Percentiles rank a stretch among this genome's conserved stretches.
Evolutionary conservation across 768 basidiomycete genomes (phyloP).

Genomic region (Kondoa malvinella): DNA sequence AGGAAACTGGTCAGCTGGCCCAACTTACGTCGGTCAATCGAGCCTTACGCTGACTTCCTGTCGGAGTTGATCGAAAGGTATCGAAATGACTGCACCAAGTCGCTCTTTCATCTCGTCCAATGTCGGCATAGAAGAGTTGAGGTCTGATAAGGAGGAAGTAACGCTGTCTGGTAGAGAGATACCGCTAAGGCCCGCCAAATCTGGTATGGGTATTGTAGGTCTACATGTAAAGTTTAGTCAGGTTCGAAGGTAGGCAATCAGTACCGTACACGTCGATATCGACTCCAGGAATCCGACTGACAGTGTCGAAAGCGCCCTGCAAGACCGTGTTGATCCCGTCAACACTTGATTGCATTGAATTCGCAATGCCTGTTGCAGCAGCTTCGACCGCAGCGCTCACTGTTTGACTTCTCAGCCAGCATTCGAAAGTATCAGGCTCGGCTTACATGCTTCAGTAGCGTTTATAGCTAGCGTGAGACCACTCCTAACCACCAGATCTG

Average conservation of each 20-base stretch:
- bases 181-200: conserved; percentile 53
- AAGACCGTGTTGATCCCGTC: neutral
- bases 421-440: no score
- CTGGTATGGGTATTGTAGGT: conserved; percentile 61
- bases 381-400: neutral
- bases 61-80: conserved; percentile 73
- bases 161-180: conserved; percentile 64
- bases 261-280: neutral
- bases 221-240: conserved; percentile 25
- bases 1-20: conserved; percentile 33
- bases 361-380: neutral
- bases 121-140: conserved; percentile 38
- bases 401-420: no score
- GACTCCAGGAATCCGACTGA: neutral
- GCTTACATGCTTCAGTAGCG: conserved; percentile 57
- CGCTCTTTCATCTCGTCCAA: conserved; percentile 56
- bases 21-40: neutral
- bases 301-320: neutral
- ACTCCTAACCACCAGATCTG: conserved; percentile 75
- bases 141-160: conserved; percentile 48
- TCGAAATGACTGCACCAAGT: conserved; percentile 41
- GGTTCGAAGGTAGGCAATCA: neutral
- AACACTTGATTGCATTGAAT: neutral
- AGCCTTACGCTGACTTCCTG: conserved; percentile 71
- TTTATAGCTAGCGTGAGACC: conserved; percentile 59